Evolutionary conservation across 2,329 filamentous ascomycete species (phyloP), one percentile per base, ranked within the genome.

Genomic region (Emericellopsis atlantica): DNA sequence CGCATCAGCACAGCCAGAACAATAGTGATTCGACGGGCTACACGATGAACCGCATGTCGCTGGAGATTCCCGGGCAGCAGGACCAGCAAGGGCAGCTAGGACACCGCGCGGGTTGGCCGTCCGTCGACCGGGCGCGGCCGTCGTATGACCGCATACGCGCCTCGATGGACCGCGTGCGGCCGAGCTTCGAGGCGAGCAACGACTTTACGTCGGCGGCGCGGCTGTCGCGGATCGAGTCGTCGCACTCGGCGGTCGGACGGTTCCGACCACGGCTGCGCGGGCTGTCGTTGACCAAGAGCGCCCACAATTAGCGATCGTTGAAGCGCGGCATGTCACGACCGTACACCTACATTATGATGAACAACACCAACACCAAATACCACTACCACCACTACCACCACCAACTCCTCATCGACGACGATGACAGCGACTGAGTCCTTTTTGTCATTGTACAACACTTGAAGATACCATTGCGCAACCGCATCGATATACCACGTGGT

Each of bases 1-100:
- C 92, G 56, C 90, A 79, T 47, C 69, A 88, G 48, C 81, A 81
- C 39, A 92, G 85, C 52, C 86, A 94, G 56, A 93, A 90, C 51
- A 87, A 88, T 45, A 95, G 89, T 62, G 89, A 95, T 60, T 90
- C 87, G 45, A 95, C 92, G 39, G 89, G 93, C 52, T 93, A 88
- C 59, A 93, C 87, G 18, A 66, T 72, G 39, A 75, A 77, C 50
- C 73, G 79, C 45, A 65, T 69, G 49, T 80, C 80, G 14, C 57
- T 77, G 48, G 80, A 84, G 44, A 56, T 64, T 39, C 56, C 58
- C 15, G 35, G 35, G n/a, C 32, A 35, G 26, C 26, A 29, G 26
- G 26, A 6, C 4, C 26, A 29, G 12, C 26, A 21, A 21, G 18
- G 18, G 18, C 18, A 9, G 26, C 8, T 4, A 12, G 40, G 39